These are phyloP conservation scores for Solanum stenotomum DNA, from an alignment of 257 asterid species.

Conservation along the genomic window DNA sequence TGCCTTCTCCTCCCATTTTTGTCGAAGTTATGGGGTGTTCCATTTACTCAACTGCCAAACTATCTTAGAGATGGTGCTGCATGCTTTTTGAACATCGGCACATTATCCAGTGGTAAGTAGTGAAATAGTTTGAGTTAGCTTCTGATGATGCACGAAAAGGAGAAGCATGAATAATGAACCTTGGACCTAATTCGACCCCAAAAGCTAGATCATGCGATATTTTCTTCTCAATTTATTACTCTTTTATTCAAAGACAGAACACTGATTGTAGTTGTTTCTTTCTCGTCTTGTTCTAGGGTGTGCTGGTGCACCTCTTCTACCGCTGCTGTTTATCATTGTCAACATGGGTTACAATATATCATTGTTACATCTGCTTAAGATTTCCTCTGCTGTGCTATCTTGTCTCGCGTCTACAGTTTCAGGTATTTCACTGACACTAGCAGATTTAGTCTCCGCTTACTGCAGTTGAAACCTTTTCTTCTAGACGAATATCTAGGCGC, in stretches of 20 bases:
- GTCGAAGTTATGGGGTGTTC: slow-evolving; percentile 91
- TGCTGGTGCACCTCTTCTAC: slow-evolving; percentile 85
- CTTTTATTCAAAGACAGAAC: neutral
- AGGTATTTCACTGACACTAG: slow-evolving; percentile 33
- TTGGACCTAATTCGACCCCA: neutral
- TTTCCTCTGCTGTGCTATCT: slow-evolving; percentile 93
- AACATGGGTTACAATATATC: slow-evolving; percentile 89
- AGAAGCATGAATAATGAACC: neutral
- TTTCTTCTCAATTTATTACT: neutral
- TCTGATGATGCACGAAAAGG: neutral
- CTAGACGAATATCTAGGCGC: neutral
- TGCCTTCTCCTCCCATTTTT: slow-evolving; percentile 91
- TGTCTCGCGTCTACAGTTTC: slow-evolving; percentile 94
- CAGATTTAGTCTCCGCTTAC: neutral
- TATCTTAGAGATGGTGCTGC: slow-evolving; percentile 93
- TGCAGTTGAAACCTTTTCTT: neutral
- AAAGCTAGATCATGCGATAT: neutral
- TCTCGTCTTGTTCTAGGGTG: slow-evolving; percentile 39
- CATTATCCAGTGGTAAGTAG: slow-evolving; percentile 20
- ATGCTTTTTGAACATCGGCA: slow-evolving; percentile 83
- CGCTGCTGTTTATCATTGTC: slow-evolving; percentile 67
- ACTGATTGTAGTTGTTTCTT: neutral
- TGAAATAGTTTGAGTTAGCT: neutral
- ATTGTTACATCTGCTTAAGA: slow-evolving; percentile 77
- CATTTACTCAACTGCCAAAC: slow-evolving; percentile 64